Evolutionary conservation across 2,329 filamentous ascomycete species (phyloP).

Genomic region (Colletotrichum sp.): DNA sequence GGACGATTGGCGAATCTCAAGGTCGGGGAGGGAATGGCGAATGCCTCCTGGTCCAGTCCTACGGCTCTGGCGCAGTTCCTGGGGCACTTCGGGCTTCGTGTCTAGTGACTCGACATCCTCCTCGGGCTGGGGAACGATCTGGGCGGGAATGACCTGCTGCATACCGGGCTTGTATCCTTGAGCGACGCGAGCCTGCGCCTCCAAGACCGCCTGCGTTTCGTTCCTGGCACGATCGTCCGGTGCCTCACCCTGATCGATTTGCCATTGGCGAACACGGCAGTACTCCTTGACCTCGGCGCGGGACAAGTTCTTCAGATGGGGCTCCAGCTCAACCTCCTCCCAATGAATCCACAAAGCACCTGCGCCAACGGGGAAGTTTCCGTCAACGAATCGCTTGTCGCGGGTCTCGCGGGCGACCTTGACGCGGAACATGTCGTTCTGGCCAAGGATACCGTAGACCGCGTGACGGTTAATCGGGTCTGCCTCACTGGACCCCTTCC

Average conservation of each 20-base stretch:
- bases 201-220: constrained; percentile 55
- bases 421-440: constrained; percentile 69
- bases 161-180: constrained; percentile 27
- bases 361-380: constrained; percentile 65
- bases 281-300: constrained; percentile 68
- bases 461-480: constrained; percentile 61
- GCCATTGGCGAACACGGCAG: constrained; percentile 63
- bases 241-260: constrained; percentile 59
- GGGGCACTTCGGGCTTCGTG: constrained; percentile 24
- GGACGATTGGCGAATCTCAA: constrained; percentile 38
- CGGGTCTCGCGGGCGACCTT: constrained; percentile 66
- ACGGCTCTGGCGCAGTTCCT: constrained; percentile 48
- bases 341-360: constrained; percentile 68
- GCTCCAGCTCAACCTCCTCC: constrained; percentile 65
- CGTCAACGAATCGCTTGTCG: constrained; percentile 61
- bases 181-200: constrained; percentile 52
- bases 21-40: constrained; percentile 37
- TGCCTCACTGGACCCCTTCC: constrained; percentile 57
- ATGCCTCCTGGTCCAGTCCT: constrained; percentile 40
- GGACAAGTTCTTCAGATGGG: constrained; percentile 55
- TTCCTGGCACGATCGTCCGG: constrained; percentile 53
- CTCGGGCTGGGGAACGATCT: constrained; percentile 21
- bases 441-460: constrained; percentile 66
- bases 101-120: constrained; percentile 17
- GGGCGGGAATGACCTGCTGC: neutral